Conservation (phyloP, 257 asterid genomes). For the Rehmannia glutinosa region DNA sequence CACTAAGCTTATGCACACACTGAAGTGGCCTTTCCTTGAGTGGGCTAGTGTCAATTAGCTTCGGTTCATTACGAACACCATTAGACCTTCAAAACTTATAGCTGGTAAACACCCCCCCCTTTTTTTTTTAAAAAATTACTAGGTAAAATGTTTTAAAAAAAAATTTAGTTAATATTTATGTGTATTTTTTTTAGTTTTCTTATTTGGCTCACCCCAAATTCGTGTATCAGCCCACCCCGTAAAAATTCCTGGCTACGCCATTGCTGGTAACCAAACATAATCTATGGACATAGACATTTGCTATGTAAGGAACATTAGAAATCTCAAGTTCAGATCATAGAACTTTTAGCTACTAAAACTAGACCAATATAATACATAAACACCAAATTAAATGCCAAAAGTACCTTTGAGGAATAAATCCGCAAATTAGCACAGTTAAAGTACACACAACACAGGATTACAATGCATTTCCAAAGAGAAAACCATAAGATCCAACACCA, state of each 20-base stretch:
- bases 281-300: not conserved
- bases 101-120: too few relatives aligned
- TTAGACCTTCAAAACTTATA: too few relatives aligned
- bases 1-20: too few relatives aligned
- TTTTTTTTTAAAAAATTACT: too few relatives aligned
- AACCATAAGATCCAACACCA: too few relatives aligned
- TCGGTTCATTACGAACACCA: not conserved
- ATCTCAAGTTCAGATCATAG: not conserved
- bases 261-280: slow-evolving; percentile 14
- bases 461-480: not conserved
- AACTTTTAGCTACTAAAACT: not conserved
- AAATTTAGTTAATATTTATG: too few relatives aligned
- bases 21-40: too few relatives aligned
- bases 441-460: not conserved
- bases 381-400: not conserved
- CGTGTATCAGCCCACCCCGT: too few relatives aligned
- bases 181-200: too few relatives aligned
- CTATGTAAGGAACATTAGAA: not conserved
- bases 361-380: not conserved
- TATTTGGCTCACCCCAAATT: too few relatives aligned
- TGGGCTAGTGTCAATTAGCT: not conserved
- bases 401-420: not conserved
- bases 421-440: not conserved
- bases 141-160: too few relatives aligned
- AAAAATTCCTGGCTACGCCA: too few relatives aligned